A percentile compares a stretch with the other conserved stretches of the same genome.
These are phyloP conservation scores for Pseudocercospora macadamiae DNA, from an alignment of 2,329 filamentous ascomycete genomes.

Conservation along the genomic window DNA sequence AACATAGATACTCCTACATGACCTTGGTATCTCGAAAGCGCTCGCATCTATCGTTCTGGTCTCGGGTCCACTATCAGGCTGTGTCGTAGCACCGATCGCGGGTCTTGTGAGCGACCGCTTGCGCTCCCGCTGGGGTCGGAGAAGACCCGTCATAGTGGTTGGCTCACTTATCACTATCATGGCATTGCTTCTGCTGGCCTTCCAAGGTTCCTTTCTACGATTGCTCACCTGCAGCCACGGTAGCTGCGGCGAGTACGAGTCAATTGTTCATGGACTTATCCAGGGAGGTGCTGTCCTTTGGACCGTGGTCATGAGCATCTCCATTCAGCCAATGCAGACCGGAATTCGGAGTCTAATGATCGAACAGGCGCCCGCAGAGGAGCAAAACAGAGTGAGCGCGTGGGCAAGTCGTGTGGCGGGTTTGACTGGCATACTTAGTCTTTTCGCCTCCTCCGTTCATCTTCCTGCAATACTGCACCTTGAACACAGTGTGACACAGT, in stretches of 20 bases:
- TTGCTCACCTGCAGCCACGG: background rate
- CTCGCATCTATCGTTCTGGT: background rate
- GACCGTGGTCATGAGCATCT: constrained; percentile 1
- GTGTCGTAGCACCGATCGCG: background rate
- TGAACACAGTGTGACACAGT: background rate
- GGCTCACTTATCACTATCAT: background rate
- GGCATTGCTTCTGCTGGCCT: background rate
- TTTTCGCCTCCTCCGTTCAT: background rate
- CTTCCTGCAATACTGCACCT: background rate
- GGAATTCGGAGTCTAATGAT: constrained; percentile 2
- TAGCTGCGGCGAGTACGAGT: background rate
- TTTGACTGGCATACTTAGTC: background rate
- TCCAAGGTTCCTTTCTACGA: background rate
- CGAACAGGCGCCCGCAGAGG: background rate
- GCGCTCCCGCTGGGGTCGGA: background rate
- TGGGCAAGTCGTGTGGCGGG: constrained; percentile 2
- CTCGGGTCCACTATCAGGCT: background rate
- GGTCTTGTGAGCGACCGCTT: constrained; percentile 2
- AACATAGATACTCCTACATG: background rate
- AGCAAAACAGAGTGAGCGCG: background rate
- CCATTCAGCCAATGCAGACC: constrained; percentile 1
- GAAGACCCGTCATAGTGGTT: background rate
- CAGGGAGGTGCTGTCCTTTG: background rate
- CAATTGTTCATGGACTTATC: background rate
- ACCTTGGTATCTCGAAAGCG: background rate